Conservation (phyloP, 1,284 basidiomycete genomes). For the Ceratorhiza oryzae-sativae region DNA sequence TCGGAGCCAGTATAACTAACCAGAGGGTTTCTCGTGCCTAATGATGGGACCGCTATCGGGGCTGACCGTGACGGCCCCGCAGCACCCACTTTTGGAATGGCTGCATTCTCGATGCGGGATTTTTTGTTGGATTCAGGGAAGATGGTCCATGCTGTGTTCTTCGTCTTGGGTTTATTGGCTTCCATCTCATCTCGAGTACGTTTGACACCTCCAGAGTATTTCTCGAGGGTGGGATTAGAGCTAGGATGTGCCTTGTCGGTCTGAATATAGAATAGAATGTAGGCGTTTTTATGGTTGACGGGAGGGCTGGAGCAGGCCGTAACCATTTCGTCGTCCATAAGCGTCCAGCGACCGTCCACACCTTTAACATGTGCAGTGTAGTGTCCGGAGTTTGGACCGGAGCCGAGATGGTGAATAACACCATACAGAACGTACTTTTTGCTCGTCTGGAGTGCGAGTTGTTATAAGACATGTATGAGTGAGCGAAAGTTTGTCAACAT, state of each 20-base stretch:
- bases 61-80: slow-evolving; percentile 16
- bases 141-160: neutral
- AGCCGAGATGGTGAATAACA: slow-evolving; percentile 92
- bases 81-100: neutral
- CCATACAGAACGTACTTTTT: slow-evolving; percentile 90
- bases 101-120: slow-evolving; percentile 2
- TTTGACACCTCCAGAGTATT: neutral
- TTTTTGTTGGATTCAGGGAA: slow-evolving; percentile 13
- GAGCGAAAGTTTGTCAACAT: slow-evolving; percentile 36
- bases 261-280: slow-evolving; percentile 89
- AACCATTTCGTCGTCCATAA: slow-evolving; percentile 93
- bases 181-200: slow-evolving; percentile 27
- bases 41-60: slow-evolving; percentile 5
- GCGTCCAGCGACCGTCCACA: slow-evolving; percentile 78
- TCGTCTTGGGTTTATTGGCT: neutral
- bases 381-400: slow-evolving; percentile 93
- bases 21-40: neutral
- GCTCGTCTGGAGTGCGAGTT: slow-evolving; percentile 54
- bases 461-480: slow-evolving; percentile 3
- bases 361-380: slow-evolving; percentile 90
- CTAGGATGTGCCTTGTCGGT: slow-evolving; percentile 14
- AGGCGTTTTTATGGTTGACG: slow-evolving; percentile 80
- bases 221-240: neutral
- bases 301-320: slow-evolving; percentile 53
- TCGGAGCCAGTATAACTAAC: slow-evolving; percentile 13